Percentiles rank a stretch among this genome's conserved stretches.
Evolutionary conservation across 176 grass and related monocot species (phyloP).

Genomic region (Themeda triandra): DNA sequence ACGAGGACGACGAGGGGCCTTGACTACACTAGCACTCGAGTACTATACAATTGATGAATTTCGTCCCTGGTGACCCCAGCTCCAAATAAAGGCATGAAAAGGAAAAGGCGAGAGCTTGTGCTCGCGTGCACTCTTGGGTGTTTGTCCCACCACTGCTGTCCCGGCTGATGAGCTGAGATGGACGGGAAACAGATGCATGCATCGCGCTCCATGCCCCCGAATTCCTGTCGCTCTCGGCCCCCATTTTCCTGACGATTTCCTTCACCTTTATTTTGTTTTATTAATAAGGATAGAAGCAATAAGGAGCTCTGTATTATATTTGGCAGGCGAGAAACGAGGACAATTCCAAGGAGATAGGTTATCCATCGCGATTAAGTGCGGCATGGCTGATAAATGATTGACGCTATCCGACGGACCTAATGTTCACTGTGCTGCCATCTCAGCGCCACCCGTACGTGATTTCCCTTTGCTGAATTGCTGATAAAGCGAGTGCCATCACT

Average conservation of each 20-base stretch:
- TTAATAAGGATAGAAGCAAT: neutral
- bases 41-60: neutral
- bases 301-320: neutral
- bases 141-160: neutral
- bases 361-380: conserved; percentile 24
- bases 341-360: conserved; percentile 18
- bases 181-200: neutral
- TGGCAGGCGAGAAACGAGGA: neutral
- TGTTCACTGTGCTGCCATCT: neutral
- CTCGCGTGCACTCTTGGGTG: conserved; percentile 42
- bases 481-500: neutral
- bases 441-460: neutral
- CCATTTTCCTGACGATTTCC: neutral
- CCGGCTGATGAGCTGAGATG: neutral
- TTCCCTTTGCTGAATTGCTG: neutral
- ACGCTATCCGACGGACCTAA: conserved; percentile 22
- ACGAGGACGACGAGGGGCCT: neutral
- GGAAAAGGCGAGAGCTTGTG: conserved; percentile 18
- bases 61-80: neutral
- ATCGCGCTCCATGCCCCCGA: neutral
- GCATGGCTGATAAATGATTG: neutral
- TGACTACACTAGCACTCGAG: neutral
- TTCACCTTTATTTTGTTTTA: neutral
- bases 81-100: neutral
- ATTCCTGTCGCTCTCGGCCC: neutral